phyloP scores from a whole-genome alignment of 208 protist genomes.

The Acanthamoeba triangularis region DNA sequence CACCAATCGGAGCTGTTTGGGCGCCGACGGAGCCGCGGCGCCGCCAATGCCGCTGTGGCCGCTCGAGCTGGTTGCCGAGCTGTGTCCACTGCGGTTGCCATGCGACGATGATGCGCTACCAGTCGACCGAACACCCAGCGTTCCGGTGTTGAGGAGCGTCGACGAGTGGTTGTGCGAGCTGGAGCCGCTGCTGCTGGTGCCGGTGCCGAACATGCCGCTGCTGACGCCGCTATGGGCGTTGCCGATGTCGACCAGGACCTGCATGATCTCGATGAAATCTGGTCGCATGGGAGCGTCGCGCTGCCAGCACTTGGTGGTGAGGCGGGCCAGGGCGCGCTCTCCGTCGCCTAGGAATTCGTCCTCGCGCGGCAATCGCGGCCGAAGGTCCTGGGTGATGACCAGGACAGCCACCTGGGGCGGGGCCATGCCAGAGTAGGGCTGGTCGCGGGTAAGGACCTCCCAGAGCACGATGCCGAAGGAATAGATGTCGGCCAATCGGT shows the following conservation, averaged over 20 bases:
- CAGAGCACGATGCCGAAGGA: constrained; percentile 70
- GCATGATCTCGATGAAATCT: not conserved
- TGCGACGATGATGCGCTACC: no score
- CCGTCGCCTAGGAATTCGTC: not conserved
- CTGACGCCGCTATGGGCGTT: not conserved
- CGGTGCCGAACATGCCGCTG: not conserved
- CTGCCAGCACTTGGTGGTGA: not conserved
- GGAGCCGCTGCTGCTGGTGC: no score
- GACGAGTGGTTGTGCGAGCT: no score
- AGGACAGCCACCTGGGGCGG: not conserved
- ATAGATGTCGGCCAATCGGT: constrained; percentile 24
- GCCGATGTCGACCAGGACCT: not conserved
- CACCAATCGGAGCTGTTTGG: no score
- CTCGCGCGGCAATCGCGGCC: not conserved
- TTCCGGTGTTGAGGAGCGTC: no score
- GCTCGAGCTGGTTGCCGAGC: no score
- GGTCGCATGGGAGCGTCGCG: not conserved
- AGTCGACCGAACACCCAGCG: no score
- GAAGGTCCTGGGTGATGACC: not conserved
- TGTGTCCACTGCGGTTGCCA: no score
- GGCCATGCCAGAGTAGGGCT: constrained; percentile 17
- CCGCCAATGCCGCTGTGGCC: no score
- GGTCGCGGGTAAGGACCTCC: constrained; percentile 26
- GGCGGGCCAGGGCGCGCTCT: not conserved
- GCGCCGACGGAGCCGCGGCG: no score